Evolutionary conservation across 169 alveolate genomes (phyloP), one percentile per base, ranked within the genome.

Genomic region (Plasmodium billcollinsi): DNA sequence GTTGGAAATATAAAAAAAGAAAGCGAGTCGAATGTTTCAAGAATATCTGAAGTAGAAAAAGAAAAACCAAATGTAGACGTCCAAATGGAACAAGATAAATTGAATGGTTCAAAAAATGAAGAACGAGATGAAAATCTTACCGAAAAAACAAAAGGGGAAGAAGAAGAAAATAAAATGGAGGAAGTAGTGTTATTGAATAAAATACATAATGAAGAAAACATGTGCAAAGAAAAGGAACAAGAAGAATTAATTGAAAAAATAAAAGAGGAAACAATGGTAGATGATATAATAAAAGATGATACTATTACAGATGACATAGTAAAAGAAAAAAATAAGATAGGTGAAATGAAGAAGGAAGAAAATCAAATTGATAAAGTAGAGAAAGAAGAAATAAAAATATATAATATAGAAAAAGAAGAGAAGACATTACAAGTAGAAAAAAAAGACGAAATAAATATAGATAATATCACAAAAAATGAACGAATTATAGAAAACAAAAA

Each of bases 341-440:
- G 3, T 49, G 80, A 71, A n/a, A 50, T 50, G 6, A 61, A 56
- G 58, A 12, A 12, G 9, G 39, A 29, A 2, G 56, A 73, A 54
- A 52, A 43, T 18, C 11, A 11, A 21, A 15, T 20, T 20, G 76
- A 49, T 49, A 15, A 39, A 15, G 62, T 9, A 69, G 12, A 49
- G 18, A 18, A 47, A 21, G 18, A n/a, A 8, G 65, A 69, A 45
- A 14, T 62, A 69, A 62, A 71, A 2, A 47, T 8, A 49, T 49
- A 56, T 4, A 67, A 72, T 54, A 73, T 14, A 54, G 24, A 43
- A 47, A 47, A 39, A 18, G 88, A 74, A 3, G 21, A 59, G 29
- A 29, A 73, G 20, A 43, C n/a, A 6, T 29, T 58, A 9, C 73
- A 43, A 33, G 47, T 4, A 39, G 62, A 74, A 39, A 66, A 33